These are phyloP conservation scores for Globisporangium nagaii DNA, from an alignment of 352 stramenopile genomes.

Conservation along the genomic window DNA sequence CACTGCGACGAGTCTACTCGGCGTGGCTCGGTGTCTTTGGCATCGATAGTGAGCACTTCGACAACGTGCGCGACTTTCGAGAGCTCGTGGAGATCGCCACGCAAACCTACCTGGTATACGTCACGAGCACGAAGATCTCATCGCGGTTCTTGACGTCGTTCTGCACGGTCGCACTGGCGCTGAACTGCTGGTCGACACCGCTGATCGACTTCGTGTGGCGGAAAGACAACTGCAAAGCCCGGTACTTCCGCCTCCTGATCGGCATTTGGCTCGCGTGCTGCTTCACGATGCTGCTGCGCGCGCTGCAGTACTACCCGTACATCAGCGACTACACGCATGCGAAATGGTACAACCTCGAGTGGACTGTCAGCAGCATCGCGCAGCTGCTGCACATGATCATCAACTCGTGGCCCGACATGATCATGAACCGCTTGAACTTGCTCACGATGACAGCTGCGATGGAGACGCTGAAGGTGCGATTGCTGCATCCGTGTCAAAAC, in stretches of 20 bases:
- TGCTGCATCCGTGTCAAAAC: background rate
- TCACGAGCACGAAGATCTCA: background rate
- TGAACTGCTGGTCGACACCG: constrained; percentile 3
- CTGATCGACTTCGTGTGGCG: background rate
- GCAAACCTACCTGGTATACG: constrained; percentile 1
- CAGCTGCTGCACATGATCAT: background rate
- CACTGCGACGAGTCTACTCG: background rate
- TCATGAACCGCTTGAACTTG: background rate
- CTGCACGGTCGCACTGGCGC: background rate
- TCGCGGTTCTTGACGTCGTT: background rate
- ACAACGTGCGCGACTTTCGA: background rate
- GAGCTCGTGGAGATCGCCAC: background rate
- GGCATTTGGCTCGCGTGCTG: background rate
- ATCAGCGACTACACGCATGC: background rate
- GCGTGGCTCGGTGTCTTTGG: background rate
- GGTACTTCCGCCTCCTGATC: background rate
- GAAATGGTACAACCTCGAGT: background rate
- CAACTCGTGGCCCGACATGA: background rate
- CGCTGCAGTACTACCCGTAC: background rate
- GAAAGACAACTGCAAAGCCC: background rate
- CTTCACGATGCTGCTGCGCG: background rate
- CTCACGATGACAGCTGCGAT: constrained; percentile 1
- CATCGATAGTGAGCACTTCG: background rate
- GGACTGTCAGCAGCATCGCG: background rate
- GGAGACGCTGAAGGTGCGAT: background rate